These are phyloP conservation scores for Gastrolobium villosum DNA, from an alignment of 306 rosid genomes.

Conservation along the genomic window DNA sequence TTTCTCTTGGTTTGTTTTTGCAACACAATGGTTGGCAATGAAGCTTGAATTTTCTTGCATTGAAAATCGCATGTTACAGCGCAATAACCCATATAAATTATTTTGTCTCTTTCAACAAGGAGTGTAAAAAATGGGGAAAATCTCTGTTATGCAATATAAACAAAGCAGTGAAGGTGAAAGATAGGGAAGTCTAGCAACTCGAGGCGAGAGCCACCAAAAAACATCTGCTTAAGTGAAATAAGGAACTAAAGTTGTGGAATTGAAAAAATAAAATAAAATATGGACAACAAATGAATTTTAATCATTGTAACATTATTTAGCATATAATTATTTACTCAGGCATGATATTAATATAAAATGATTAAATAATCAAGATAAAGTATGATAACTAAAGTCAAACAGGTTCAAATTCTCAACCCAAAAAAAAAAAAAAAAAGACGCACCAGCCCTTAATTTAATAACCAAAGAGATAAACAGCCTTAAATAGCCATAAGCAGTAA, in stretches of 20 bases:
- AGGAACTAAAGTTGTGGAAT: not conserved
- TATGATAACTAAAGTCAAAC: not conserved
- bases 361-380: not conserved
- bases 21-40: not conserved
- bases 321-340: not conserved
- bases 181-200: not conserved
- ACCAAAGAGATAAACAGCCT: not conserved
- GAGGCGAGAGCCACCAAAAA: not conserved
- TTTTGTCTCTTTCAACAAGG: conserved; percentile 22
- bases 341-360: not conserved
- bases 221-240: not conserved
- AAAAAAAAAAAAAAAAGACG: not conserved
- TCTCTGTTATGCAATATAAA: conserved; percentile 2
- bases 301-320: not conserved
- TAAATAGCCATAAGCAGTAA: not conserved
- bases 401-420: not conserved
- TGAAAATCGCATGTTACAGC: conserved; percentile 1
- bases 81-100: not conserved
- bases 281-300: not conserved
- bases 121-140: not conserved
- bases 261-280: not conserved
- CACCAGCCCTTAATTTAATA: not conserved
- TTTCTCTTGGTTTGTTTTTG: conserved; percentile 15
- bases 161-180: conserved; percentile 5
- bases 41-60: conserved; percentile 10